Evolutionary conservation across 805 yeast genomes (phyloP), one percentile per base, ranked within the genome.

Genomic region (Monosporozyma unispora): DNA sequence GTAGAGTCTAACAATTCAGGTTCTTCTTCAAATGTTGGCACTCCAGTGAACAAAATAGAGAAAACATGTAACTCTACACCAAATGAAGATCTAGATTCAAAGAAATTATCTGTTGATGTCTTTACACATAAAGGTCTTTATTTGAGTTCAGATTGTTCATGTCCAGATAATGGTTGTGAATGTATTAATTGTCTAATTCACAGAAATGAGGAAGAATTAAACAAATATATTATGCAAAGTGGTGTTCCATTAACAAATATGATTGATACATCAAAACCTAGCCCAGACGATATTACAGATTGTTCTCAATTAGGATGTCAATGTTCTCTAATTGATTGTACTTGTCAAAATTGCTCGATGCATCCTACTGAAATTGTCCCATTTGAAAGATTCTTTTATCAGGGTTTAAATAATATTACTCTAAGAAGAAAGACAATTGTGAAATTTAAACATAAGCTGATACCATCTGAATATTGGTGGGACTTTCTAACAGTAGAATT

Each of bases 401-500:
- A 53, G 38, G 69, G 69, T n/a, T 43, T 63, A 16, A 44, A 55
- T 18, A 57, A 65, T 47, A 49, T 54, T 9, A 57, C 54, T 14
- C 48, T 64, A 45, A 59, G 54, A 37, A 57, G 57, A 28, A 63
- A 63, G 50, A 57, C 62, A 12, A 48, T 60, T 3, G 63, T 65
- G 14, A 54, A 57, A 39, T 63, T 49, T 50, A 59, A 57, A 45
- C 55, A 59, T 33, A 62, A 59, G 46, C 48, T 64, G 18, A 56
- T 65, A 18, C 67, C 67, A 23, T 63, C 67, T 4, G 57, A 54
- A 44, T 64, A 54, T 50, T 65, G 69, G 69, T 65, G 69, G 69
- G 59, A 61, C 41, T 59, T 61, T 31, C 31, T 65, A 23, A 57
- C 55, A 21, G 47, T 54, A n/a, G 61, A 61, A 41, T 37, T 63